Evolutionary conservation across 371 early-diverging fungal species (phyloP), one percentile per base, ranked within the genome.

Genomic region (Fennellomyces sp.): DNA sequence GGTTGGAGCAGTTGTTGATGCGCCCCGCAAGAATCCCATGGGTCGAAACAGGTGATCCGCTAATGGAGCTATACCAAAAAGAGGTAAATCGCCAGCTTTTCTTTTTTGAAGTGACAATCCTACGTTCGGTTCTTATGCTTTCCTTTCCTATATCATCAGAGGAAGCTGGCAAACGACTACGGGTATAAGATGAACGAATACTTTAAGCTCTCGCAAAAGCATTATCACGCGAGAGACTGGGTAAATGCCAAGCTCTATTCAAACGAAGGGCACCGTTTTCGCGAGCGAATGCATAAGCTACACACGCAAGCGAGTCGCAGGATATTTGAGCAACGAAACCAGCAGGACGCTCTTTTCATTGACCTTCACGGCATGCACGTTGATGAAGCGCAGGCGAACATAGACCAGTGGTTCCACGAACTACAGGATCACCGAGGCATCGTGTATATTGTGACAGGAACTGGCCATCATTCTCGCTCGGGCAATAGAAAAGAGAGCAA

Each of bases 301-400:
- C 86, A 86, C 60, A 66, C 69, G 10, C 76, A 76, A 54, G 86
- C 84, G 4, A 80, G 83, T 56, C 72, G 75, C 45, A 71, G 77
- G 50, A 86, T 86, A 13, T 81, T 82, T 62, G 69, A 78, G 11
- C 68, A 72, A 3, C 64, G 84, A 31, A 80, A 82, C 19, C 68
- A 73, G 45, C 65, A 72, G 59, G 73, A 78, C 48, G 73, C 82
- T 0, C 27, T 54, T 12, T 84, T 77, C 70, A 73, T 86, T 53
- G 86, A 86, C 69, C 65, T 86, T 2, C 86, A 86, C 70, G 84
- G 86, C 1, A 65, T 86, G 33, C 84, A 83, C 63, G 76, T 81
- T 41, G 82, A 82, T 31, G 86, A 86, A 59, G 80, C 82, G 0
- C 36, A 81, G 30, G 70, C 60, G 21, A 72, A 80, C 26, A 52